Percentiles rank a stretch among this genome's conserved stretches.
Conservation (phyloP, 2,329 filamentous ascomycete genomes). For the Ophiosphaerella korrae region DNA sequence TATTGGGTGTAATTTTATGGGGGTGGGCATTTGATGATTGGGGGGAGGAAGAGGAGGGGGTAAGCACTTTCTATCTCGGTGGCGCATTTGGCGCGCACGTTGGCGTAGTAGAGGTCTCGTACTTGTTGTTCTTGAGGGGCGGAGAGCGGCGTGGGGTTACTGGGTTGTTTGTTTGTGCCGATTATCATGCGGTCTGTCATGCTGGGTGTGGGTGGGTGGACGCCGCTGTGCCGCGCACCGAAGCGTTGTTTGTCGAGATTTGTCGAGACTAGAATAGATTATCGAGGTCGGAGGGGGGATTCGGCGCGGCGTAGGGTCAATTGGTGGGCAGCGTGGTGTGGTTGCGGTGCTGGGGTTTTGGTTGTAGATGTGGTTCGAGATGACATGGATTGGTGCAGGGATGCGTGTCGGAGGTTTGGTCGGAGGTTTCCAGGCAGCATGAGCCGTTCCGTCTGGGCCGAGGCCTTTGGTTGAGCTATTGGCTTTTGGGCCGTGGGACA, state of each 20-base stretch:
- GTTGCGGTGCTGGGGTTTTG: constrained; percentile 8
- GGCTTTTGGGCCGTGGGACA: not conserved
- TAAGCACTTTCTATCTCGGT: constrained; percentile 60
- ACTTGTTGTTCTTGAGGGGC: constrained; percentile 70
- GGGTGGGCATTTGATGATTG: not conserved
- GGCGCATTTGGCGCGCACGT: constrained; percentile 79
- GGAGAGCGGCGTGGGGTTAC: constrained; percentile 70
- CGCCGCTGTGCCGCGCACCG: no score
- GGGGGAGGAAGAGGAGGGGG: not conserved
- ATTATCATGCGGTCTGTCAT: constrained; percentile 32
- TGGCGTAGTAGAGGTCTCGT: constrained; percentile 77
- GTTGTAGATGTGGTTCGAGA: constrained; percentile 39
- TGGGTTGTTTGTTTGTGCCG: constrained; percentile 26
- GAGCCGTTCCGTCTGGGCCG: constrained; percentile 12
- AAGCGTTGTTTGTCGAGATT: no score
- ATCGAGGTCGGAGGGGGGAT: no score
- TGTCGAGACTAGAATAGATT: not conserved
- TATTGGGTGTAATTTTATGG: constrained; percentile 1
- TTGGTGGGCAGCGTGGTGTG: not conserved
- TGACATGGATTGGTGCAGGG: constrained; percentile 41
- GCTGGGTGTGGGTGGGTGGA: not conserved
- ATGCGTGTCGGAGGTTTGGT: constrained; percentile 51
- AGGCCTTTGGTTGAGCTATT: constrained; percentile 6
- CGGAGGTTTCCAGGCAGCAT: not conserved
- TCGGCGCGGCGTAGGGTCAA: not conserved